A percentile compares a stretch with the other conserved stretches of the same genome.
Conservation (phyloP, 192 early-diverging fungal genomes). For the Diversispora epigaea region DNA sequence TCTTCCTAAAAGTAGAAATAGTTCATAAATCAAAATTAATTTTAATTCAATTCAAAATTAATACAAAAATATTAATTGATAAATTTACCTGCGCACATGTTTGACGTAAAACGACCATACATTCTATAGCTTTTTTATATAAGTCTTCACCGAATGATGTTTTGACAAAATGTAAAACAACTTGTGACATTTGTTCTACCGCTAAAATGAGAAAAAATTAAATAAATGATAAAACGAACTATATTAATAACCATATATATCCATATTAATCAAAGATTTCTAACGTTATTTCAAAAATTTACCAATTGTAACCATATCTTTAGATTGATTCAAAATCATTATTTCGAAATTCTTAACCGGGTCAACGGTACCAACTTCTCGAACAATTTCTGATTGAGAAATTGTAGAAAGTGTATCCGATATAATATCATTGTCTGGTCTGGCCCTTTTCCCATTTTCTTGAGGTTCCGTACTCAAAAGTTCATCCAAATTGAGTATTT, state of each 20-base stretch:
- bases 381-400: constrained; percentile 35
- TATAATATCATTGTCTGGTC: constrained; percentile 20
- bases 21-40: not conserved
- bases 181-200: constrained; percentile 51
- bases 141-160: constrained; percentile 56
- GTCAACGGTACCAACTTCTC: constrained; percentile 53
- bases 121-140: constrained; percentile 58
- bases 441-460: constrained; percentile 33
- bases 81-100: constrained; percentile 24
- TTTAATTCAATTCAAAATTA: not conserved
- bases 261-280: not conserved
- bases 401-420: not conserved
- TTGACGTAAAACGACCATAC: constrained; percentile 52
- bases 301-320: constrained; percentile 56
- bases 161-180: constrained; percentile 50
- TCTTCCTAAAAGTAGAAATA: constrained; percentile 28
- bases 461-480: constrained; percentile 36
- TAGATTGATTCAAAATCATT: constrained; percentile 54
- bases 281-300: not conserved
- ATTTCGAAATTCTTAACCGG: constrained; percentile 62
- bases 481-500: constrained; percentile 9
- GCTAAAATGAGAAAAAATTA: constrained; percentile 32
- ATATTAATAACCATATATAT: constrained; percentile 11
- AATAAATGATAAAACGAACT: constrained; percentile 5
- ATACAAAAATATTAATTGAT: constrained; percentile 8